Percentiles rank a stretch among this genome's conserved stretches.
Conservation (phyloP, 116 monocot genomes). For the Dioscorea cayenensis region DNA sequence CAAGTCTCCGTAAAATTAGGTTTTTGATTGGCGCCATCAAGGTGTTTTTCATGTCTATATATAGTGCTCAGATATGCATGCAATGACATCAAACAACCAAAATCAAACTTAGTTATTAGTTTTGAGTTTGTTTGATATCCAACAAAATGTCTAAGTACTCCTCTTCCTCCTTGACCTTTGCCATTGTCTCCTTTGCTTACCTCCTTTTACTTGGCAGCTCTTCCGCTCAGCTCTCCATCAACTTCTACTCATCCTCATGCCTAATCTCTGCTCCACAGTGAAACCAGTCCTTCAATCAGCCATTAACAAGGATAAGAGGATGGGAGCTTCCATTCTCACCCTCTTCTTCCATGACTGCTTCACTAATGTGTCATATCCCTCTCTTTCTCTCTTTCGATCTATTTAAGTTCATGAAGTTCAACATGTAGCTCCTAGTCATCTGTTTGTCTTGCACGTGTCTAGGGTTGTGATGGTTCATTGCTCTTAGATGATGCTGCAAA, state of each 20-base stretch:
- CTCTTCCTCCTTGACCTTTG: background rate
- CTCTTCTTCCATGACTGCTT: constrained; percentile 42
- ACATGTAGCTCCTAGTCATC: too few species aligned
- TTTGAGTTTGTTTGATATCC: background rate
- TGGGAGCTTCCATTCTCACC: constrained; percentile 30
- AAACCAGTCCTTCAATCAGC: constrained; percentile 14
- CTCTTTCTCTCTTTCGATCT: background rate
- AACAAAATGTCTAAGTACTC: constrained; percentile 15
- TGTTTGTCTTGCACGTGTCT: background rate
- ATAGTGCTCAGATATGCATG: background rate
- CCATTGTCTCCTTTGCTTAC: background rate
- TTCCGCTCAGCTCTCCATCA: constrained; percentile 26
- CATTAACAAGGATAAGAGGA: constrained; percentile 19
- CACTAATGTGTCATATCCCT: constrained; percentile 4
- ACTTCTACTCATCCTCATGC: constrained; percentile 25
- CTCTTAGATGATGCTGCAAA: constrained; percentile 44
- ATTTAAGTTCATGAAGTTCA: too few species aligned
- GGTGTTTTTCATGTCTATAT: constrained; percentile 3
- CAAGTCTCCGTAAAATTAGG: background rate
- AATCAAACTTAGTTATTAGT: background rate
- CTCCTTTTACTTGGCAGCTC: constrained; percentile 14
- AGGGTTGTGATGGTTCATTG: constrained; percentile 57
- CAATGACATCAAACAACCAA: background rate
- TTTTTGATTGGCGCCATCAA: constrained; percentile 1
- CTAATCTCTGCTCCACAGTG: constrained; percentile 12